Evolutionary conservation across 371 early-diverging fungal genomes (phyloP), one percentile per base, ranked within the genome.

Genomic region (Mortierella sp.): DNA sequence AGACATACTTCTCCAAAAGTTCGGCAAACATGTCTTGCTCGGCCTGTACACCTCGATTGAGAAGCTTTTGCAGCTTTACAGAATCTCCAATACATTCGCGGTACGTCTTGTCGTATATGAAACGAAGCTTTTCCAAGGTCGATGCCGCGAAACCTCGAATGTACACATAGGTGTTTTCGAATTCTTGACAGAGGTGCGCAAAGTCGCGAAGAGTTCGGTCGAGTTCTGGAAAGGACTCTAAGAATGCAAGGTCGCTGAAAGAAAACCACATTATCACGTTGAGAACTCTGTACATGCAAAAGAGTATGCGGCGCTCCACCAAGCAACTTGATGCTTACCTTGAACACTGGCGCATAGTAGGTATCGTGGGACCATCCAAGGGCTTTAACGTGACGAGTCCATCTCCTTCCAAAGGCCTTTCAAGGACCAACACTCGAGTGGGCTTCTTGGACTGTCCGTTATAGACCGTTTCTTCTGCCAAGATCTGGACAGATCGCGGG

Each of bases 151-250:
- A 88, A 17, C 88, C 88, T 24, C 85, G 86, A 43, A 88, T 84
- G 57, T 87, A 88, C 2, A 88, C 85, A 73, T 87, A 88, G 1
- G 87, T 83, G 28, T 83, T 83, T 43, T 81, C 85, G 63, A 88
- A 88, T 68, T 88, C 86, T 17, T 60, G 65, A 22, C 72, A 72
- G 29, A 82, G 74, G 28, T 66, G 61, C 60, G 80, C 79, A 54
- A 86, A 73, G 51, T 87, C 86, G 28, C 79, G 61, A 19, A 88
- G 53, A 1, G 86, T 80, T 28, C 82, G 79, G n/a, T 68, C 60
- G 48, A 85, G 83, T 56, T 85, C 84, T 28, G 85, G 80, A 45
- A 86, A 83, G 61, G 82, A 80, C 44, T 81, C 81, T 10, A 88
- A 63, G 67, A 88, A 88, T n/a, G 82, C 86, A 44, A 85, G 63